Conservation (phyloP, 306 rosid species). For the Lithocarpus polystachyus region DNA sequence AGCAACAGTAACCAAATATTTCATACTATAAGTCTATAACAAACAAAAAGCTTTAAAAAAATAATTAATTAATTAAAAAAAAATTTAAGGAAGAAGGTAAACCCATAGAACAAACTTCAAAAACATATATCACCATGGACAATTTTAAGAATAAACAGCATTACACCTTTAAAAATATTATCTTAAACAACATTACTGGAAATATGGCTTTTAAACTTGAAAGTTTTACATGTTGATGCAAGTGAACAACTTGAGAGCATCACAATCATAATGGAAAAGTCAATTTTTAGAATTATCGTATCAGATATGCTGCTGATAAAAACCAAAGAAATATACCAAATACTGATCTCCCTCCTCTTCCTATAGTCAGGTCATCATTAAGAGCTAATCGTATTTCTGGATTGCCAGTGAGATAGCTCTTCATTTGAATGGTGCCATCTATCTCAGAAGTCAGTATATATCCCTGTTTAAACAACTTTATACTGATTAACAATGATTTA, state of each 20-base stretch:
- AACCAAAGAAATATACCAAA: constrained; percentile 42
- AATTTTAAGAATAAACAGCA: constrained; percentile 3
- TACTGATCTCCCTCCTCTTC: constrained; percentile 50
- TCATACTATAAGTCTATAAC: background rate
- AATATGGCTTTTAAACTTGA: constrained; percentile 9
- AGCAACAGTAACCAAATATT: background rate
- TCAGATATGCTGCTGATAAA: background rate
- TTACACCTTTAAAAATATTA: constrained; percentile 7
- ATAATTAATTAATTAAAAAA: too few species aligned
- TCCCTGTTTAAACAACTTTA: constrained; percentile 55
- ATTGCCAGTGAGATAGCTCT: constrained; percentile 82
- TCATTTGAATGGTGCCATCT: constrained; percentile 95
- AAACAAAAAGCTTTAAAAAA: background rate
- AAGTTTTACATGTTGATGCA: background rate
- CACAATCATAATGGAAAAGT: constrained; percentile 7
- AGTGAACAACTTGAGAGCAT: constrained; percentile 11
- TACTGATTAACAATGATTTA: constrained; percentile 5
- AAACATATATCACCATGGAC: background rate
- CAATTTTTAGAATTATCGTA: background rate
- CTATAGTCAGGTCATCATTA: constrained; percentile 77
- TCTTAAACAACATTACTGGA: background rate
- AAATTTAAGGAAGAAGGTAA: background rate
- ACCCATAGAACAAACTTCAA: constrained; percentile 1
- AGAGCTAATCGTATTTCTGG: constrained; percentile 87
- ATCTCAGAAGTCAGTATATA: constrained; percentile 87